A percentile compares a stretch with the other conserved stretches of the same genome.
These are phyloP conservation scores for Mortierella sp. DNA, from an alignment of 371 early-diverging fungal species.

Conservation along the genomic window DNA sequence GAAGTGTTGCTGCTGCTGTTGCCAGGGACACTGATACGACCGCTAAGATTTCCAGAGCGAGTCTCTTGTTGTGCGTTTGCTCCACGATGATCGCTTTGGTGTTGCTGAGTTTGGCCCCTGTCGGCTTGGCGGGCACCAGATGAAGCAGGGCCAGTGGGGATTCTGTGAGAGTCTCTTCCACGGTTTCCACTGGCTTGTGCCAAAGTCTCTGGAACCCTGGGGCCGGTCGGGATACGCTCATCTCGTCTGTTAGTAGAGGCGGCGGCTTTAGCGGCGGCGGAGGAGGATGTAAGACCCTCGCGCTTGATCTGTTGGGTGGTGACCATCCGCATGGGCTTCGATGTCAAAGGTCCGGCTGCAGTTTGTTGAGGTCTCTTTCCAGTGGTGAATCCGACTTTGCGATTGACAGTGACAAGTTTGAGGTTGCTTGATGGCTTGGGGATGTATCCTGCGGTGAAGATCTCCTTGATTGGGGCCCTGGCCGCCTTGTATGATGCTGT, in stretches of 20 bases:
- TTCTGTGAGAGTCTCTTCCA: slow-evolving; percentile 27
- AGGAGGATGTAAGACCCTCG: slow-evolving; percentile 17
- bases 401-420: slow-evolving; percentile 46
- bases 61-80: neutral
- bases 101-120: slow-evolving; percentile 3
- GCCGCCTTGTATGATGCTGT: slow-evolving; percentile 48
- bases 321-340: slow-evolving; percentile 36
- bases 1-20: neutral
- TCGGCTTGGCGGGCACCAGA: slow-evolving; percentile 10
- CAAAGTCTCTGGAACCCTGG: slow-evolving; percentile 7
- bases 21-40: neutral
- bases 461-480: slow-evolving; percentile 47
- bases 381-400: slow-evolving; percentile 23
- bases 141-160: neutral
- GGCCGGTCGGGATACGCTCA: slow-evolving; percentile 16
- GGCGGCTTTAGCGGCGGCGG: slow-evolving; percentile 7
- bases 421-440: slow-evolving; percentile 40
- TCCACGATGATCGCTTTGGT: neutral
- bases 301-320: slow-evolving; percentile 35
- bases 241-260: neutral
- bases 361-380: slow-evolving; percentile 11
- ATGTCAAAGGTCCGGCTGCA: slow-evolving; percentile 22
- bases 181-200: slow-evolving; percentile 22
- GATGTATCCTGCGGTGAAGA: slow-evolving; percentile 55
- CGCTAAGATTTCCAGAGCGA: neutral